Base-by-base conservation (phyloP, 2,329 filamentous ascomycete genomes). In the Talaromyces sp. region DNA sequence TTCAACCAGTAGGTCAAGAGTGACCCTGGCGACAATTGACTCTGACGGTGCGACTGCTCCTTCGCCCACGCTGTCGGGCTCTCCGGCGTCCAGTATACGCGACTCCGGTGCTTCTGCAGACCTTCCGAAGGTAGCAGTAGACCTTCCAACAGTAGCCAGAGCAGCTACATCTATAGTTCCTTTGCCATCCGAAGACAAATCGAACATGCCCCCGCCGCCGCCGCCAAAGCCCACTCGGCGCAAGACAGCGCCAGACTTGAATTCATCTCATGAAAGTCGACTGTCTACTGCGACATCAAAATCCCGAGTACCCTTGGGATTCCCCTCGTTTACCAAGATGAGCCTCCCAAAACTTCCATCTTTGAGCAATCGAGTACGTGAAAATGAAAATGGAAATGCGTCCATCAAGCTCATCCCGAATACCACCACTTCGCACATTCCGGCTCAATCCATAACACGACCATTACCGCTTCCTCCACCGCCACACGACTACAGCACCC, bases 1-100 rank as follows among this genome's bases (percentile, higher is more conserved):
- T 35, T 57, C 56, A 3, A 61, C 59, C n/a, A 43, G 38, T 26
- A 55, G 56, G n/a, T 61, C 59, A 43, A 27, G 17, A 26, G 56
- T 31, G 14, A 58, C 59, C 52, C 6, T 31, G 26, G 24, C 38
- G 6, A 58, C 54, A 7, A 29, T 41, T 2, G 38, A 46, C 14
- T 60, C 58, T 10, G 31, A 38, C 24, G 21, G 21, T n/a, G 26
- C 41, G 10, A 27, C 50, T 27, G 14, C 50, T 31, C 32, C 54
- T 17, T 54, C 54, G 1, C 54, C 59, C 26, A 4, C 50, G 31
- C n/a, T 51, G 8, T 57, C 54, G 1, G 54, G 54, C 8, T 53
- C 54, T 3, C 35, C 46, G 11, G 48, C 27, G n/a, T 52, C 24
- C 12, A 29, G 48, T 29, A 27, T 52, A 12, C 48, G 24, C 12